These are phyloP conservation scores for Phaeosphaeriaceae sp. DNA, from an alignment of 2,329 filamentous ascomycete species.

Conservation along the genomic window DNA sequence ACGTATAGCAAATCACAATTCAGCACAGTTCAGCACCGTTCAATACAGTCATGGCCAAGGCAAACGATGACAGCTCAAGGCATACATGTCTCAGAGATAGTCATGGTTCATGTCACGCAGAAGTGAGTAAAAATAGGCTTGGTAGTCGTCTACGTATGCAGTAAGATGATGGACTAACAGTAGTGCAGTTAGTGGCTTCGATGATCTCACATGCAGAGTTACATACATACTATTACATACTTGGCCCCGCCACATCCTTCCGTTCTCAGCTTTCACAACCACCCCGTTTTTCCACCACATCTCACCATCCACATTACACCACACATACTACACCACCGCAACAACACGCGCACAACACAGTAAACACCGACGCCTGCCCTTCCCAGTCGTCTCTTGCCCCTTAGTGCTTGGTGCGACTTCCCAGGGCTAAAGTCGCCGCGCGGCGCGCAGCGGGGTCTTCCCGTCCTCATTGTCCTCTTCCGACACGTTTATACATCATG, in stretches of 20 bases:
- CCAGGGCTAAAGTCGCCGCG: conserved; percentile 15
- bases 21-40: too few species aligned
- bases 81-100: conserved; percentile 13
- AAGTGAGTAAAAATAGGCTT: not conserved
- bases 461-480: conserved; percentile 14
- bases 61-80: conserved; percentile 1
- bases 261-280: conserved; percentile 1
- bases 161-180: conserved; percentile 21
- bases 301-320: conserved; percentile 6
- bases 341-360: not conserved
- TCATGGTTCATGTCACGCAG: conserved; percentile 12
- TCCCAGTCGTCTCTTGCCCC: too few species aligned
- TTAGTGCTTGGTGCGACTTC: conserved; percentile 10
- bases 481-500: conserved; percentile 54
- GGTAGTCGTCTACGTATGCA: too few species aligned
- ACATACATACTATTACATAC: too few species aligned
- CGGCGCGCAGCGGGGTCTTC: conserved; percentile 16
- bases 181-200: conserved; percentile 9
- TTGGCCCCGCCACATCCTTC: conserved; percentile 8
- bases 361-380: too few species aligned
- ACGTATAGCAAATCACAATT: too few species aligned
- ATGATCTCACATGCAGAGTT: conserved; percentile 25
- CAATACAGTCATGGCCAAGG: too few species aligned
- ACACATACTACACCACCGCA: not conserved
- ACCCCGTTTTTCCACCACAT: conserved; percentile 11